Evolutionary conservation across 163 green algal genomes (phyloP).

Genomic region (Picocystis sp.): DNA sequence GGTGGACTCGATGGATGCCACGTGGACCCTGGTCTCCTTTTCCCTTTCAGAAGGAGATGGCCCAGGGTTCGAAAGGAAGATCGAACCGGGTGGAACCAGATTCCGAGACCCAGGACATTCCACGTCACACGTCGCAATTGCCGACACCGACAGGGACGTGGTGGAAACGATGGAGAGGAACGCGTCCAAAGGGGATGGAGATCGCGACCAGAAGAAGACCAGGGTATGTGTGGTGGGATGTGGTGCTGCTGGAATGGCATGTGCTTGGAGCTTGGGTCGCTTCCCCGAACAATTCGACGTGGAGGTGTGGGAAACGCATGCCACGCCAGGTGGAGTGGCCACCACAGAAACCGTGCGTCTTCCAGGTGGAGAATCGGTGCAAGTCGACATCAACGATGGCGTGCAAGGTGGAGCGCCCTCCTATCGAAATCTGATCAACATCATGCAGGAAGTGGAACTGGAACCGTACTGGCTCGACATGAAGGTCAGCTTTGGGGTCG

Average conservation of each 20-base stretch:
- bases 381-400: constrained; percentile 32
- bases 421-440: constrained; percentile 45
- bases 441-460: constrained; percentile 38
- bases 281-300: constrained; percentile 35
- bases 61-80: too few relatives aligned
- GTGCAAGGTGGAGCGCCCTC: constrained; percentile 32
- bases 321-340: constrained; percentile 33
- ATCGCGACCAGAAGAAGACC: constrained; percentile 1
- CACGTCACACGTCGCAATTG: too few relatives aligned
- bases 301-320: constrained; percentile 35
- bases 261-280: constrained; percentile 34
- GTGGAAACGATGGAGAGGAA: too few relatives aligned
- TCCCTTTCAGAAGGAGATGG: too few relatives aligned
- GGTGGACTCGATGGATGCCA: too few relatives aligned
- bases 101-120: too few relatives aligned
- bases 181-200: too few relatives aligned
- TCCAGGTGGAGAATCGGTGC: constrained; percentile 17
- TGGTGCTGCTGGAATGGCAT: constrained; percentile 30
- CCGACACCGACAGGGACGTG: too few relatives aligned
- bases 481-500: constrained; percentile 39
- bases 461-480: constrained; percentile 27
- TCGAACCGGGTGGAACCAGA: too few relatives aligned
- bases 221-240: constrained; percentile 22
- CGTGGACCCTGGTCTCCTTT: too few relatives aligned
- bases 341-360: constrained; percentile 18